Evolutionary conservation across 2,329 filamentous ascomycete species (phyloP), one percentile per base, ranked within the genome.

Genomic region (Diplodia mutila): DNA sequence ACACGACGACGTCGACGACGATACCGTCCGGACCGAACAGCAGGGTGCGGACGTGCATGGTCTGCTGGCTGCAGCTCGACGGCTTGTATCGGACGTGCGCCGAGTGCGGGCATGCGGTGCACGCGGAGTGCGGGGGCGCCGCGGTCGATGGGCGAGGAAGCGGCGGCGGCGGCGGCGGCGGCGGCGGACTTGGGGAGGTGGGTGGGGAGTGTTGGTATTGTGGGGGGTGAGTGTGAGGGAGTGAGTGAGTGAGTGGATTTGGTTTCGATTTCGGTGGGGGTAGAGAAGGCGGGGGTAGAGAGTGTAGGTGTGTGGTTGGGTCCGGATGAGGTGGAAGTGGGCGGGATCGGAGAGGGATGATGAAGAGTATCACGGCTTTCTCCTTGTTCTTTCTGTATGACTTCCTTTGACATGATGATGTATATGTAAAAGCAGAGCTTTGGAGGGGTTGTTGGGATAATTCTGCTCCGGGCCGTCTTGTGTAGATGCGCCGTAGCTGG

Each of bases 21-120:
- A 21, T 4, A 34, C 2, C 27, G n/a, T 9, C n/a, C 2, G 21
- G 6, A 12, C 12, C 7, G 5, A 18, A 7, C n/a, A 12, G 21
- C 34, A 23, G 48, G 14, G 51, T 16, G 2, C n/a, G 67, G 32
- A 75, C 73, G 55, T 80, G 78, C 70, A 75, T 74, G 46, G 76
- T 79, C 46, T 80, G 78, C 68, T 80, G 77, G 78, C 75, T 80
- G 49, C 73, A 74, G 9, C 74, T 80, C 25, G 71, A 70, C 1
- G 77, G 78, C 1, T 72, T 77, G 21, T 78, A 79, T 66, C 74
- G 75, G 34, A 70, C 78, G 1, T 80, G 78, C 49, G 75, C 75
- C 1, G 70, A 73, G 2, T 80, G 78, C 66, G 75, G 76, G 9
- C 76, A 79, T 49, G 72, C 78, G 12, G 76, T 77, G 9, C 78